These are phyloP conservation scores for Cladosporium sp. DNA, from an alignment of 2,329 filamentous ascomycete species.

Conservation along the genomic window DNA sequence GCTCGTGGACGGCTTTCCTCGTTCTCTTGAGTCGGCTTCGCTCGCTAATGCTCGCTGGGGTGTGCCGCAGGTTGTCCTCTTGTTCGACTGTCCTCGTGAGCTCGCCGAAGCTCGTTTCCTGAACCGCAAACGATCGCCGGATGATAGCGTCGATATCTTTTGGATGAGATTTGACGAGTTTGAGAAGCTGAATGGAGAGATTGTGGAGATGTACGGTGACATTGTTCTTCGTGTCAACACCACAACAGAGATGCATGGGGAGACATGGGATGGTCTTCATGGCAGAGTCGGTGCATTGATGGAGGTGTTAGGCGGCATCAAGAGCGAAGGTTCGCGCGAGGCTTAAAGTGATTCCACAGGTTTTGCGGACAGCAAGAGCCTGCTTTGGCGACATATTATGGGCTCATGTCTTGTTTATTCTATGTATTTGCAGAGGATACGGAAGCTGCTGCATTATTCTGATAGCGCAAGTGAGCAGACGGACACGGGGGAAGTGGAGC, in stretches of 20 bases:
- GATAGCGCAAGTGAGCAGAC: too few relatives aligned
- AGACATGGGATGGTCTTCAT: not conserved
- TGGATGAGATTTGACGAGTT: not conserved
- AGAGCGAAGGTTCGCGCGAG: not conserved
- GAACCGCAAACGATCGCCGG: not conserved
- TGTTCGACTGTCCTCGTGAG: slow-evolving; percentile 5
- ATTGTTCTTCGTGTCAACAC: not conserved
- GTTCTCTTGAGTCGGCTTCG: slow-evolving; percentile 9
- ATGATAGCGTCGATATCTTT: not conserved
- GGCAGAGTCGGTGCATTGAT: not conserved
- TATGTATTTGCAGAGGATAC: too few relatives aligned
- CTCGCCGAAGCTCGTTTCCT: slow-evolving; percentile 5
- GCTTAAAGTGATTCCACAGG: not conserved
- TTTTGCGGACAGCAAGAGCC: not conserved
- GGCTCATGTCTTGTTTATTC: too few relatives aligned
- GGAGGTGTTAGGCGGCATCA: not conserved
- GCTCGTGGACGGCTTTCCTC: slow-evolving; percentile 28
- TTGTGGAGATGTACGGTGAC: not conserved
- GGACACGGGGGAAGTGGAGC: not conserved
- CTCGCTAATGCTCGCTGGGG: not conserved
- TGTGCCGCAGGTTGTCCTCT: not conserved
- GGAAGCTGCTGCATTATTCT: too few relatives aligned
- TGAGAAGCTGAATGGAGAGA: not conserved
- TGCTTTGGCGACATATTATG: not conserved
- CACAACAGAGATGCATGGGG: not conserved